Evolutionary conservation across 441 rosid genomes (phyloP), one percentile per base, ranked within the genome.

Genomic region (Geranium incanum): DNA sequence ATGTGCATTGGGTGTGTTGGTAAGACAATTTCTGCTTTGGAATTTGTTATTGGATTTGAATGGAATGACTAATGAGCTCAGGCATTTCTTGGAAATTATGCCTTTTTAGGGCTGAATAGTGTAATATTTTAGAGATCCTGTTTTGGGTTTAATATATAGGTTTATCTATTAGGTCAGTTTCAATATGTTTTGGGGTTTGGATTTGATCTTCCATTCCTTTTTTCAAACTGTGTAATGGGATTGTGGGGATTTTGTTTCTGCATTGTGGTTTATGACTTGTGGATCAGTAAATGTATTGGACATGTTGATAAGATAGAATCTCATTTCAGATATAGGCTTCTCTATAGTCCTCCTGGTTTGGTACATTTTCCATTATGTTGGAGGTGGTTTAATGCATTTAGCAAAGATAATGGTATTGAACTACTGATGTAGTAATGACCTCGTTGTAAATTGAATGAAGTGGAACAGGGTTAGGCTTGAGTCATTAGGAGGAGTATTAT

Each of bases 391-490:
- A 7, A 11, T 11, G 55, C 55, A 4, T 39, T 39, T 39, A 39
- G 43, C 43, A 39, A 7, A 39, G 43, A 4, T 1, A 4, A 7
- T 39, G 55, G 55, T 45, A 45, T 9, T 8, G n/a, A 39, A 39
- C 43, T 45, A 45, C 1, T 50, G 59, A 50, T 50, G n/a, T 2
- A 4, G 15, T 50, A 2, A 13, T 50, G 59, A 50, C 12, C 15
- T 50, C n/a, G 15, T 2, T 50, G 59, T 1, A 50, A n/a, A 12
- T 50, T 50, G 59, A 50, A 13, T 50, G 15, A 12, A 50, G 15
- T 50, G 59, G 59, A n/a, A 13, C 59, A 50, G 19, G 19, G 60
- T n/a, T 52, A 52, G 60, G 60, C 60, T 52, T 52, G 60, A 3
- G 18, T 2, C 60, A 52, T 52, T 52, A 15, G 60, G 4, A 52